Conservation (phyloP, 768 basidiomycete species). For the Amanita exitialis region DNA sequence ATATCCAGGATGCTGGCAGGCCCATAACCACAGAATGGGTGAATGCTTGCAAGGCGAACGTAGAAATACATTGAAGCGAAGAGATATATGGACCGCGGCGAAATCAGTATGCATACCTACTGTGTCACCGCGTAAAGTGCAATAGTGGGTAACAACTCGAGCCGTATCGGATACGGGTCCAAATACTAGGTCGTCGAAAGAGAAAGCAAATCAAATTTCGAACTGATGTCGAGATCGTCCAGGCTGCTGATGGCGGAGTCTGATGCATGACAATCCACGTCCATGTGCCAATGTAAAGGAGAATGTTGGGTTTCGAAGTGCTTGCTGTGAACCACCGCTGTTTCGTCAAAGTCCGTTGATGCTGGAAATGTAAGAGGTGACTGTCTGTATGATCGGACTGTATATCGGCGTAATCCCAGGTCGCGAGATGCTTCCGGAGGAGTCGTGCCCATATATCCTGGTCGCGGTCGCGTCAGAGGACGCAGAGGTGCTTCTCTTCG, state of each 20-base stretch:
- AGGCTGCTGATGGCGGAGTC: not conserved
- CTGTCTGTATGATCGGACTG: not conserved
- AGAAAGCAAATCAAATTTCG: not conserved
- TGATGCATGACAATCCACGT: constrained; percentile 2
- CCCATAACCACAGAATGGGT: not conserved
- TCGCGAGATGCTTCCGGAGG: not conserved
- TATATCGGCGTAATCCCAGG: not conserved
- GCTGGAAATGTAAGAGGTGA: not conserved
- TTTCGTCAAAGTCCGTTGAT: not conserved
- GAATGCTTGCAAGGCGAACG: not conserved
- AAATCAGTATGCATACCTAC: not conserved
- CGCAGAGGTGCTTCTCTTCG: constrained; percentile 5
- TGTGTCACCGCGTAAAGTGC: not conserved
- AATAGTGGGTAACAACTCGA: not conserved
- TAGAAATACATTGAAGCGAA: constrained; percentile 2
- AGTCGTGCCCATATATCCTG: not conserved
- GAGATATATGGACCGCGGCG: not conserved
- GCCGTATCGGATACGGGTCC: not conserved
- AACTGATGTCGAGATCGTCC: constrained; percentile 3
- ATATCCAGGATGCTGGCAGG: not conserved
- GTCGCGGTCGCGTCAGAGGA: not conserved
- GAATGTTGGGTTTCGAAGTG: not conserved
- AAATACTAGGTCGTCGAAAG: constrained; percentile 10
- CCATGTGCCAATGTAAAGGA: constrained; percentile 3
- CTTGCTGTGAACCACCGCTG: not conserved